Base-by-base conservation (phyloP, 768 basidiomycete species). In the Leccinum fibrillosum region DNA sequence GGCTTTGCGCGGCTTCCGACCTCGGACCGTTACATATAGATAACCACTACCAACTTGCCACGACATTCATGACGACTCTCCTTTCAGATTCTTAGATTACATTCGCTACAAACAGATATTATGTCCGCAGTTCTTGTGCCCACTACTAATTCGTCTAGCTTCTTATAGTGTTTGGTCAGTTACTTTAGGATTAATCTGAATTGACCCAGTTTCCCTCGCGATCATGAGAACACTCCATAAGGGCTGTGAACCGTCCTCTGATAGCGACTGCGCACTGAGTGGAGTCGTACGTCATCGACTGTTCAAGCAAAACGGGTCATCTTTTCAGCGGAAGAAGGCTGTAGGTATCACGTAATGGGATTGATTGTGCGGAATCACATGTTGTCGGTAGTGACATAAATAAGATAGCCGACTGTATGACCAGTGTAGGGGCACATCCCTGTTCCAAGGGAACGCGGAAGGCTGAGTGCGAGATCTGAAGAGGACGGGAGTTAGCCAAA, bases 1-100 rank as follows among this genome's bases (percentile, higher is more conserved):
- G 19, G 42, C 47, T 48, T 28, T 49, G 5, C 11, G 30, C 37
- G 15, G 26, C n/a, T 32, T 30, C 35, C 25, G 49, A 51, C 49
- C 48, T 25, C 19, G 5, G 15, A 55, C 48, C 11, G 30, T 51
- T 42, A 28, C 28, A 28, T 28, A 55, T 49, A 21, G 44, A 53
- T 30, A 65, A 42, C 6, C 37, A 51, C 45, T 26, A 55, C 4
- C 58, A 32, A 52, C 47, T 45, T 51, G 49, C 30, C 19, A 63
- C 53, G 61, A 61, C 34, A 11, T 32, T 34, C 55, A 63, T 53
- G 56, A 63, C 61, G 54, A 69, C 58, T 28, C 50, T 72, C 63
- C 56, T 58, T 58, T 66, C n/a, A 7, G 2, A 53, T 32, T 55
- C 42, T 51, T 30, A 44, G 56, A 57, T 51, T 32, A 52, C 52